Conservation (phyloP, 306 rosid genomes). For the Prunus salicina region DNA sequence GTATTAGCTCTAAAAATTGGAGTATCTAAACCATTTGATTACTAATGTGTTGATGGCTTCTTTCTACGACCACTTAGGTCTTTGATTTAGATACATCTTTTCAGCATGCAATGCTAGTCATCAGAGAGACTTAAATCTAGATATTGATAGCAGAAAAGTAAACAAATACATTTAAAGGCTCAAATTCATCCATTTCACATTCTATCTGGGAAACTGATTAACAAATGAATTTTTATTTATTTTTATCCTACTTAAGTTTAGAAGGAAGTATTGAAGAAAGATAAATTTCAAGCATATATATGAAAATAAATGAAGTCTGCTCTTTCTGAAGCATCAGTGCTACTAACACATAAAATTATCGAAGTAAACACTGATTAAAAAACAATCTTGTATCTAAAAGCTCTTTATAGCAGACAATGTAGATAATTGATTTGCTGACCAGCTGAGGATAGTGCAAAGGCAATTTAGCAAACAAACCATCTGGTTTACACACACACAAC, state of each 20-base stretch:
- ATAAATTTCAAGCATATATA: background rate
- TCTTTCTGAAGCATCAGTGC: background rate
- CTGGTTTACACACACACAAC: too few relatives aligned
- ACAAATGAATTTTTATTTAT: background rate
- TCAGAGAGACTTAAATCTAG: too few relatives aligned
- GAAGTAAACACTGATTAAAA: background rate
- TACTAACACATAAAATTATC: background rate
- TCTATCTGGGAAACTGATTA: background rate
- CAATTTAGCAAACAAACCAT: background rate
- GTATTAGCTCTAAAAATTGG: background rate
- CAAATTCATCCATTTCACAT: background rate
- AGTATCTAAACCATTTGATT: background rate
- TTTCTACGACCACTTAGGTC: too few relatives aligned
- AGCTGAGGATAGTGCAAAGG: background rate
- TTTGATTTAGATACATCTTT: too few relatives aligned
- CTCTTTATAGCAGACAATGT: background rate
- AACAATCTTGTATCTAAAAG: background rate
- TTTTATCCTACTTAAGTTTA: background rate
- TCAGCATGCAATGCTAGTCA: too few relatives aligned
- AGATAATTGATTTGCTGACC: background rate
- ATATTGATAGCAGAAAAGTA: background rate
- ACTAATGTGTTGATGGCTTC: too few relatives aligned
- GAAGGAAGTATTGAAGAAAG: background rate
- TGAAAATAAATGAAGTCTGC: background rate
- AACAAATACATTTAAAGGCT: background rate